Percentiles rank a stretch among this genome's conserved stretches.
These are phyloP conservation scores for Canavalia ensiformis DNA, from an alignment of 306 rosid genomes.

Conservation along the genomic window DNA sequence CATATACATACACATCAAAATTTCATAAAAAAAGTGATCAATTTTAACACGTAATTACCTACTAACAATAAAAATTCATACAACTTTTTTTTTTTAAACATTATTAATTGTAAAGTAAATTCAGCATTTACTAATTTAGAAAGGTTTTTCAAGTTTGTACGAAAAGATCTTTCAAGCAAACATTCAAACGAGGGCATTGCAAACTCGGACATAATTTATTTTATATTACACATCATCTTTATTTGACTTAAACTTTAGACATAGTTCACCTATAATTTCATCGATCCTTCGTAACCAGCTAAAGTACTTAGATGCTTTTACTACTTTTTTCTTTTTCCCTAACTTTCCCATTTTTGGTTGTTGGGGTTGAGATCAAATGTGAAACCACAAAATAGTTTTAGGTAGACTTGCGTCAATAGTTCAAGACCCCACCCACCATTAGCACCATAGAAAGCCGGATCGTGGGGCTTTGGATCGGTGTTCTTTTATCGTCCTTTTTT, in stretches of 20 bases:
- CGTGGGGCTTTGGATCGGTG: constrained; percentile 47
- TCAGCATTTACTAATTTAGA: background rate
- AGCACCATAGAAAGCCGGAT: constrained; percentile 44
- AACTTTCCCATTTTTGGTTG: constrained; percentile 13
- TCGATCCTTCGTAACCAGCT: constrained; percentile 5
- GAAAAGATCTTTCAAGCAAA: background rate
- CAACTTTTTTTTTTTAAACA: background rate
- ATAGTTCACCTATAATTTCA: constrained; percentile 29
- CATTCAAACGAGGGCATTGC: constrained; percentile 24
- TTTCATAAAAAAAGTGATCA: no score
- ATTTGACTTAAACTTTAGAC: constrained; percentile 20
- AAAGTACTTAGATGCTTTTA: constrained; percentile 18
- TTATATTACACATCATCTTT: background rate
- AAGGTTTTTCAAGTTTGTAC: background rate
- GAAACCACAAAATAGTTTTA: constrained; percentile 1
- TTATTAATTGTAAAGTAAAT: background rate
- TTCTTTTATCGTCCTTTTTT: constrained; percentile 46
- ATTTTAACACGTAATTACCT: no score
- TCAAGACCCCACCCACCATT: constrained; percentile 47
- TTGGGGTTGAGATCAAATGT: constrained; percentile 38
- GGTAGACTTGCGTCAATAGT: background rate
- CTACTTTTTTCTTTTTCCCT: background rate
- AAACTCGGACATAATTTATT: background rate
- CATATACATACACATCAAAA: no score
- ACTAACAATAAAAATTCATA: background rate